Evolutionary conservation across 2,329 filamentous ascomycete species (phyloP).

Genomic region (Aureobasidium melanogenum): DNA sequence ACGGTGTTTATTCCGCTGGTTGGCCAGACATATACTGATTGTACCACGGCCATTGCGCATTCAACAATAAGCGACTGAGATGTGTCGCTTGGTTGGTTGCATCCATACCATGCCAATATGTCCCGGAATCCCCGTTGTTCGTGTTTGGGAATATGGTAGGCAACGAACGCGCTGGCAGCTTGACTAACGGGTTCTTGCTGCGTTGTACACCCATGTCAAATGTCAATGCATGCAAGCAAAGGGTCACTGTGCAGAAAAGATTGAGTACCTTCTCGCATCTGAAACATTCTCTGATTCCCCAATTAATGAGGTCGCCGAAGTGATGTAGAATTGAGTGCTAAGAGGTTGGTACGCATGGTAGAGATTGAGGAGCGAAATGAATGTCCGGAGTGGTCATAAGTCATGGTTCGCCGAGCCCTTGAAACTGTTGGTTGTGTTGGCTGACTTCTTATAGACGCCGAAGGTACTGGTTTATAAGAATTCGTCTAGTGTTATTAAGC

Average conservation of each 20-base stretch:
- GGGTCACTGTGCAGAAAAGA: background rate
- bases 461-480: background rate
- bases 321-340: background rate
- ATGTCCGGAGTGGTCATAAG: background rate
- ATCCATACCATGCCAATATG: background rate
- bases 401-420: background rate
- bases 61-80: too few relatives aligned
- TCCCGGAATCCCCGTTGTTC: background rate
- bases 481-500: background rate
- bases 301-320: background rate
- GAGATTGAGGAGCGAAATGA: background rate
- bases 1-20: background rate
- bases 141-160: background rate
- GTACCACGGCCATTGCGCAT: background rate
- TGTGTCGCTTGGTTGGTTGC: background rate
- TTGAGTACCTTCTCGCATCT: background rate
- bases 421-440: background rate
- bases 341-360: background rate
- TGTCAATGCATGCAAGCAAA: background rate
- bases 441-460: background rate
- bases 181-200: background rate
- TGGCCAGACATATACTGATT: background rate
- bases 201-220: conserved; percentile 4
- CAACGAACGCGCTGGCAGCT: background rate
- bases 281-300: background rate